Conservation (phyloP, 2,329 filamentous ascomycete genomes). For the Chrysoporthe deuterocubensis region DNA sequence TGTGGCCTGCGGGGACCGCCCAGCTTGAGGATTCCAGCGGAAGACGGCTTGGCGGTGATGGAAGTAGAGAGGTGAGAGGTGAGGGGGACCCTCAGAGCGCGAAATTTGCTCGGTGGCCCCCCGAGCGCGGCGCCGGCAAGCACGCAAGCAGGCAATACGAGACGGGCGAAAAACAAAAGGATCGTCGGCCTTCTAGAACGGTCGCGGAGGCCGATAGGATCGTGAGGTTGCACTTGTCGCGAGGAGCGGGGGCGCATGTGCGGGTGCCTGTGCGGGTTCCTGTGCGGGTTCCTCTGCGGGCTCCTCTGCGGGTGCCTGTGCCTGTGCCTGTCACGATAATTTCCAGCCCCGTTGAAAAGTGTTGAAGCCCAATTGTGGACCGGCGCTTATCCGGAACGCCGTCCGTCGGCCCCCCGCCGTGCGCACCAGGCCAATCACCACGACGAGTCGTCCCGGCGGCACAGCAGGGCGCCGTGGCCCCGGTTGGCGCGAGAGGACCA, state of each 20-base stretch:
- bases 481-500: not conserved
- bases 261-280: too few relatives aligned
- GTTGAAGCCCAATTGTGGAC: slow-evolving; percentile 20
- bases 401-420: not conserved
- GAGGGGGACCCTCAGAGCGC: not conserved
- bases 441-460: not conserved
- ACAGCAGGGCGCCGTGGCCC: not conserved
- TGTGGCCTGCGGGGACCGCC: not conserved
- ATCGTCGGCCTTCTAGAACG: slow-evolving; percentile 14
- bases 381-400: not conserved
- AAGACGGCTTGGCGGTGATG: not conserved
- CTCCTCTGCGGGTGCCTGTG: too few relatives aligned
- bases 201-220: slow-evolving; percentile 8
- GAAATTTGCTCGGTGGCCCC: not conserved
- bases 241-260: not conserved
- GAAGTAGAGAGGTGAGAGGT: not conserved
- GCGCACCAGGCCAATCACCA: not conserved
- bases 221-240: not conserved
- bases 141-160: slow-evolving; percentile 6
- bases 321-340: slow-evolving; percentile 11
- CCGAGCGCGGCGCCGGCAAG: not conserved
- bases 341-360: slow-evolving; percentile 15
- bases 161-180: slow-evolving; percentile 4
- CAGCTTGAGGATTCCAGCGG: not conserved
- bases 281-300: too few relatives aligned